A percentile compares a stretch with the other conserved stretches of the same genome.
Evolutionary conservation across 306 rosid genomes (phyloP).

Genomic region (Pueraria montana): DNA sequence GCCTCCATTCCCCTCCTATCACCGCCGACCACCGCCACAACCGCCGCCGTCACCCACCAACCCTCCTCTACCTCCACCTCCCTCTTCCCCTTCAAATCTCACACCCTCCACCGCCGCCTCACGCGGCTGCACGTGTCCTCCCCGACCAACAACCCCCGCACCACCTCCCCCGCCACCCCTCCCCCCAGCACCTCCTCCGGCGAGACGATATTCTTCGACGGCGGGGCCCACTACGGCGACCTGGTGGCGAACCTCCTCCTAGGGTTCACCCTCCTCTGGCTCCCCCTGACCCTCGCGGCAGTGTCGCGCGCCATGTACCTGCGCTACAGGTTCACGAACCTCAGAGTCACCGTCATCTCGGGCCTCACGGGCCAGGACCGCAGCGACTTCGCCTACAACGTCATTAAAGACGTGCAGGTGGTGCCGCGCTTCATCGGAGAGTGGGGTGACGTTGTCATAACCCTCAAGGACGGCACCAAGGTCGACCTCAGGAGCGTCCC

Average conservation of each 20-base stretch:
- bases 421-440: constrained; percentile 94
- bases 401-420: constrained; percentile 87
- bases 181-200: constrained; percentile 43
- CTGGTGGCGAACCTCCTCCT: constrained; percentile 74
- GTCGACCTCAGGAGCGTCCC: constrained; percentile 93
- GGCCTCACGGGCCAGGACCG: constrained; percentile 89
- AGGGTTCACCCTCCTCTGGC: constrained; percentile 91
- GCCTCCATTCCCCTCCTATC: constrained; percentile 67
- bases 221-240: constrained; percentile 96
- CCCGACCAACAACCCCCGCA: constrained; percentile 67
- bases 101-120: constrained; percentile 42
- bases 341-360: constrained; percentile 86
- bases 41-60: constrained; percentile 49
- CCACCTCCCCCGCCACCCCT: constrained; percentile 40
- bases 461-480: constrained; percentile 85
- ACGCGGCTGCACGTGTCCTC: constrained; percentile 78
- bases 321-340: constrained; percentile 91
- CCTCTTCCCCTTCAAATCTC: constrained; percentile 10
- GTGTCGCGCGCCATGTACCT: constrained; percentile 75
- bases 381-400: constrained; percentile 83
- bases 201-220: constrained; percentile 89
- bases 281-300: constrained; percentile 87
- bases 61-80: constrained; percentile 24
- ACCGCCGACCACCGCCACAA: constrained; percentile 55
- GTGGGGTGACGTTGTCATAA: constrained; percentile 93